Base-by-base conservation (phyloP, 176 grass and related monocot genomes). In the Carex scoparia region DNA sequence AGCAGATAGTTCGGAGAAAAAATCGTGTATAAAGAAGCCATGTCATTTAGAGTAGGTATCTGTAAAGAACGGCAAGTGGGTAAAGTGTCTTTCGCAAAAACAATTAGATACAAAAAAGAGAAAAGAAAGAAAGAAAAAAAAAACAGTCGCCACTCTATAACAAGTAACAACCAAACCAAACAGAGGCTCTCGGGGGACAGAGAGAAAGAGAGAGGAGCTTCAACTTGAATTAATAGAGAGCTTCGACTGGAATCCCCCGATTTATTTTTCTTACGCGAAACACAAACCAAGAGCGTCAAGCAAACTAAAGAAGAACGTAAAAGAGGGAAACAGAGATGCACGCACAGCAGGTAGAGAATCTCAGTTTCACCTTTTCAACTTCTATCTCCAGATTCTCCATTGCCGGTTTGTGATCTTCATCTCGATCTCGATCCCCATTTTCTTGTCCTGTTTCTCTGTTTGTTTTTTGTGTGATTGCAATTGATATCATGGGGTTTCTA, bases 101-200 rank as follows among this genome's bases (percentile, higher is more conserved):
- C 27, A 82, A 65, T 65, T 27, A 66, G 1, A 49, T 58, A 51
- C 37, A 66, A 64, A 44, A 66, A 27, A 67, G 10, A 12, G 18
- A 7, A 42, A 38, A 63, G 8, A 64, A 46, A 46, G 2, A 60
- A 60, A 69, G 44, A 3, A 86, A 55, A 79, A 48, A 19, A 80
- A 80, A 86, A 81, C 84, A 86, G 81, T 83, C 81, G 61, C 81
- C 63, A 68, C 63, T 83, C 63, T 67, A 79, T 67, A 79, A 79
- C 61, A 55, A 79, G 72, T 78, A 85, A 77, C 49, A 85, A 28
- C 38, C 72, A 51, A 46, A 79, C 31, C 72, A 51, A 46, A 79
- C 31, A 85, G 32, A 73, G 46, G 11, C 46, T 14, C 10, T 0
- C 19, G 44, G 12, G 61, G 3, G 38, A 40, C 16, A 86, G 35